These are phyloP conservation scores for Aspergillus leporis DNA, from an alignment of 495 filamentous ascomycete species.

Conservation along the genomic window DNA sequence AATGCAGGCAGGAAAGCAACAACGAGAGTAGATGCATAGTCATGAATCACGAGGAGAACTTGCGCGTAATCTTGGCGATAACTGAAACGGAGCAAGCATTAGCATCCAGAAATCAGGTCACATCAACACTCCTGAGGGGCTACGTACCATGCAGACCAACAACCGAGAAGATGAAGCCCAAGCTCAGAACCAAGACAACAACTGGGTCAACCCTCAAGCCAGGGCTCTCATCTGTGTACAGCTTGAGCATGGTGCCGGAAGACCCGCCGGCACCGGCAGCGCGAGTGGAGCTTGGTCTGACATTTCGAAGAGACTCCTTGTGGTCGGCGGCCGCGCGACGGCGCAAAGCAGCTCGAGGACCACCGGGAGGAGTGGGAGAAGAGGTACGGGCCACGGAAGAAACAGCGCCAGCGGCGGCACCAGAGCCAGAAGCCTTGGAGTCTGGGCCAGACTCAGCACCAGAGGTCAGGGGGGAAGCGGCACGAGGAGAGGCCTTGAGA, in stretches of 20 bases:
- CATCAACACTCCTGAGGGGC: background rate
- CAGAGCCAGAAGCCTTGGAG: conserved; percentile 67
- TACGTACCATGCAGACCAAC: conserved; percentile 92
- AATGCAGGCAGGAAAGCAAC: conserved; percentile 3
- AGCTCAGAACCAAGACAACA: conserved; percentile 87
- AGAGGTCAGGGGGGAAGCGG: conserved; percentile 50
- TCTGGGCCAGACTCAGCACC: conserved; percentile 52
- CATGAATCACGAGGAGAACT: conserved; percentile 64
- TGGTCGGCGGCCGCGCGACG: conserved; percentile 92
- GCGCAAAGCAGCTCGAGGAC: conserved; percentile 90
- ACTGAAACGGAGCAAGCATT: conserved; percentile 50
- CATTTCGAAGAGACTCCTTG: conserved; percentile 92
- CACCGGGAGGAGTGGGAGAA: conserved; percentile 89
- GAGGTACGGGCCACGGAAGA: conserved; percentile 71
- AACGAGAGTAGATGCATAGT: conserved; percentile 10
- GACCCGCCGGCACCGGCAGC: conserved; percentile 94
- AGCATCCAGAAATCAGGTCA: background rate
- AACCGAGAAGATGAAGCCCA: conserved; percentile 98
- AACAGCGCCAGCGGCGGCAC: conserved; percentile 60
- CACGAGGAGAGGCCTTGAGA: conserved; percentile 46
- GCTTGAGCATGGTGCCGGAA: conserved; percentile 96
- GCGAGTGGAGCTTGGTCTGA: conserved; percentile 82
- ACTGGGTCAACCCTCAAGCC: conserved; percentile 97
- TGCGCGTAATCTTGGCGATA: conserved; percentile 93
- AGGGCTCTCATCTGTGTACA: conserved; percentile 98